phyloP scores from a whole-genome alignment of 73 alveolate genomes.

The Tetrahymena malaccensis region DNA sequence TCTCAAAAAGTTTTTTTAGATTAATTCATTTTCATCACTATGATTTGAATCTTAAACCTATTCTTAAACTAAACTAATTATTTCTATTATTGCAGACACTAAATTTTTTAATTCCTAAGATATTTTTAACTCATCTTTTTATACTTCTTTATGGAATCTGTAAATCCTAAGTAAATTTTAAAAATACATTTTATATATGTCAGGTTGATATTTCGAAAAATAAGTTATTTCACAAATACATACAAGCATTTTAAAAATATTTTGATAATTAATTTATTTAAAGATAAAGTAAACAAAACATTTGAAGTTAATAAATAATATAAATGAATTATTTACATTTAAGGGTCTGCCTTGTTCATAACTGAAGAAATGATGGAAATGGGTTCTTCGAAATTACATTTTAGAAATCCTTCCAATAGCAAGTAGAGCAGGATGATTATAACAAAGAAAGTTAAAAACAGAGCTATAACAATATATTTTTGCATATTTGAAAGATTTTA shows the following conservation, averaged over 20 bases:
- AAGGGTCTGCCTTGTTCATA: background rate
- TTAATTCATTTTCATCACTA: background rate
- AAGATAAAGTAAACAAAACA: too few species aligned
- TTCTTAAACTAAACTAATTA: background rate
- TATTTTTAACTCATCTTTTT: background rate
- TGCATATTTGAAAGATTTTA: background rate
- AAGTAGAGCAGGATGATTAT: background rate
- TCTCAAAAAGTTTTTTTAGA: background rate
- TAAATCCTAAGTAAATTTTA: background rate
- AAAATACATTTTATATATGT: background rate
- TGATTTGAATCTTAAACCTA: background rate
- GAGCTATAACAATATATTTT: background rate
- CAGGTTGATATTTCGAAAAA: too few species aligned
- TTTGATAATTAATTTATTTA: too few species aligned
- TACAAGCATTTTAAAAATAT: too few species aligned
- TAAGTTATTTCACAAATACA: too few species aligned
- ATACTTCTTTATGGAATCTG: background rate
- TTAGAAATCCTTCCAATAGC: background rate
- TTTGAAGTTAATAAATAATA: background rate
- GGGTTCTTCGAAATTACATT: background rate
- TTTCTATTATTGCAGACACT: background rate
- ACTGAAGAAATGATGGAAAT: background rate
- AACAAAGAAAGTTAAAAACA: background rate
- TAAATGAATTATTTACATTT: too few species aligned
- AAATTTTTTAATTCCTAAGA: background rate